Percentiles rank a stretch among this genome's conserved stretches.
These are phyloP conservation scores for Hypericum perforatum DNA, from an alignment of 345 rosid genomes.

Conservation along the genomic window DNA sequence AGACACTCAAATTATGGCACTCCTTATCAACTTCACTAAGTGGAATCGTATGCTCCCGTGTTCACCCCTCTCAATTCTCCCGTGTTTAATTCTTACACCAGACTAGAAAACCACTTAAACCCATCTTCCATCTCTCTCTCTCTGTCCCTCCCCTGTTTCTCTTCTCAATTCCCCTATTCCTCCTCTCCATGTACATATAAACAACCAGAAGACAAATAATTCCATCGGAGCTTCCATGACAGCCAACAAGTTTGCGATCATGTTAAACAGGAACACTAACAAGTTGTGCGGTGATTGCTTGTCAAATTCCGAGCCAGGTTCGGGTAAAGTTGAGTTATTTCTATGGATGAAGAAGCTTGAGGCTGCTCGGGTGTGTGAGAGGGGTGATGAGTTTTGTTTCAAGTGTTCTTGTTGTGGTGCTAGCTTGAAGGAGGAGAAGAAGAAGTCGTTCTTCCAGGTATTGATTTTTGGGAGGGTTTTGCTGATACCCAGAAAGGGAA, in stretches of 20 bases:
- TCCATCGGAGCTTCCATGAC: conserved; percentile 39
- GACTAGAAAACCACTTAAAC: no score
- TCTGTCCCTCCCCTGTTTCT: no score
- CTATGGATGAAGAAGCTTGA: conserved; percentile 43
- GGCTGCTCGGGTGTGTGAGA: conserved; percentile 11
- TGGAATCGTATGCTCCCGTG: conserved; percentile 80
- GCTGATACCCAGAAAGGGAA: conserved; percentile 23
- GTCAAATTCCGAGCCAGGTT: conserved; percentile 29
- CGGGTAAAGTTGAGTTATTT: conserved; percentile 21
- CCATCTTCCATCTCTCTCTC: no score
- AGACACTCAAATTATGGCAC: no score
- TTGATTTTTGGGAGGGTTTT: conserved; percentile 33
- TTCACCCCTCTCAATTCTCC: no score
- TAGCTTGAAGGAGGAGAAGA: conserved; percentile 22
- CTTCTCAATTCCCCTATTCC: no score
- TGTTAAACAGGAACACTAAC: conserved; percentile 69
- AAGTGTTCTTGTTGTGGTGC: conserved; percentile 54
- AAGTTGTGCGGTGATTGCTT: conserved; percentile 48
- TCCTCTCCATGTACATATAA: no score
- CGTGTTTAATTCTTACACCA: no score
- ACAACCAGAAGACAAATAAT: no score
- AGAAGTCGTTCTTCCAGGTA: conserved; percentile 15
- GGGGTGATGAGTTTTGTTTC: conserved; percentile 16
- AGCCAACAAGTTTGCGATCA: conserved; percentile 76
- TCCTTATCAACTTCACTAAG: no score